Base-by-base conservation (phyloP, 2,329 filamentous ascomycete genomes). In the Fusarium chlamydosporum region DNA sequence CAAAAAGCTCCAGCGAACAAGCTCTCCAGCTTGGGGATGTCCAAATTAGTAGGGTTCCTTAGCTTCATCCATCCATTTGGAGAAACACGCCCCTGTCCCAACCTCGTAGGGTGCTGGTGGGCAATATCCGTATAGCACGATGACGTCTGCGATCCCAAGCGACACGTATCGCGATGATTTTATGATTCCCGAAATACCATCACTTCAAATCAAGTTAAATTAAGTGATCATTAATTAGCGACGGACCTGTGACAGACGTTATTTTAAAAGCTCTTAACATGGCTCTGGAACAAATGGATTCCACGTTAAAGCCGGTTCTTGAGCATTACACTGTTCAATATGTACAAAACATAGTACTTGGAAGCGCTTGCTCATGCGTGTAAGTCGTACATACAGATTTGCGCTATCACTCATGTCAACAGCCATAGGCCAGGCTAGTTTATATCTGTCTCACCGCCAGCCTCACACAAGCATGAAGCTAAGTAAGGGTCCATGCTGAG, bases 381-480 rank as follows among this genome's bases (percentile, higher is more conserved):
- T 46, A 61, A 50, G 54, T 41, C 37, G 27, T 26, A 65, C 26
- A 34, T 27, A 31, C 13, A 43, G 20, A 40, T 42, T 48, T 56
- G 45, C 50, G 40, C 47, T 26, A 27, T 54, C 31, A 61, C 27
- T 41, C 34, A 41, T 23, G 50, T 29, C 11, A 45, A 61, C 12
- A 27, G 8, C n/a, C 34, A 41, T 43, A 41, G 34, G 31, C n/a
- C 38, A 42, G 31, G 16, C 20, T 37, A 56, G 51, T 42, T 41
- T 29, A 43, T 27, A 23, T n/a, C 34, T 15, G 29, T 27, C 54
- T 66, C 56, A 66, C 56, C 56, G 51, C 52, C 62, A 58, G 57
- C 64, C 51, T 48, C 40, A 38, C 37, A 42, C 16, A 18, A 40
- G 6, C 15, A 27, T 40, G 16, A 47, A 65, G 61, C 18, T 35